Evolutionary conservation across 495 filamentous ascomycete genomes (phyloP), one percentile per base, ranked within the genome.

Genomic region (Trichoderma orchidacearum): DNA sequence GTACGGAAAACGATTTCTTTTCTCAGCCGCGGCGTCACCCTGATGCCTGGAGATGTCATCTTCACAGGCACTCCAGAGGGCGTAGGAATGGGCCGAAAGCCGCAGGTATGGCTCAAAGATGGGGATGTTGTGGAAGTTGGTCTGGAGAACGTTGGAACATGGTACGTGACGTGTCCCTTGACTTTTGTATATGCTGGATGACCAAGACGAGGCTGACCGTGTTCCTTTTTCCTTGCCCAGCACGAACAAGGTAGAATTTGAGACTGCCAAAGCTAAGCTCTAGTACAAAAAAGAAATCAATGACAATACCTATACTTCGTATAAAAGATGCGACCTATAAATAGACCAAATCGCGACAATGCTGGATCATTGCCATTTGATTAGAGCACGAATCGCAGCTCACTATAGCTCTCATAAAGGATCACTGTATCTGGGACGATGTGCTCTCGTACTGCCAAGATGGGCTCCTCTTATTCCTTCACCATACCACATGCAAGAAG

Each of bases 31-130:
- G 87, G 88, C 30, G 87, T 85, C 15, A 92, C 89, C 13, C 66
- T 93, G 27, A 63, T 87, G 51, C 87, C 86, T 8, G 89, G 89
- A 2, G 88, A 92, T 70, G 34, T 92, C 53, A 89, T 94, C 53
- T 91, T 90, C 60, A 92, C 89, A 35, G 89, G 89, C 68, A 94
- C 89, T 76, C 85, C 68, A 80, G 83, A 82, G 38, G 88, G 87
- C 52, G 89, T 92, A 11, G 89, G 85, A 0, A 85, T 88, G 81
- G 86, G 85, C 30, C 76, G 80, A 54, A 85, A 80, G 58, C 87
- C 87, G 7, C 75, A 80, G 55, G 64, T 86, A 23, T 94, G 86
- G 87, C 68, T 92, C 58, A 86, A 85, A 66, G 80, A 92, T 66
- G 85, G 86, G 5, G 89, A 94, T 68, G 61, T 81, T n/a, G 85